phyloP scores from a whole-genome alignment of 768 basidiomycete species.

The Pholiota conissans region DNA sequence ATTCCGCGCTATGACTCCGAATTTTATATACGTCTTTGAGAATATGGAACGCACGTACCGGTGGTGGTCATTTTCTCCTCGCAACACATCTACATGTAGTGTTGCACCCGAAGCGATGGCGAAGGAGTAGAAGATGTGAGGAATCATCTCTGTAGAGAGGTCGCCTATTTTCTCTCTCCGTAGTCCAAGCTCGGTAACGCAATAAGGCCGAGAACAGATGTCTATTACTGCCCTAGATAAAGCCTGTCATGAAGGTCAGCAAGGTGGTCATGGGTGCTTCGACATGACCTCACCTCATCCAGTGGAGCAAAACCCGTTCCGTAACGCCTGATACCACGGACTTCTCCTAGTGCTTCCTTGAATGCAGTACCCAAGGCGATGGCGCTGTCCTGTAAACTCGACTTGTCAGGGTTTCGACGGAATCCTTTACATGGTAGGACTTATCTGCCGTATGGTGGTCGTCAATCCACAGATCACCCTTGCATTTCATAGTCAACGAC shows the following conservation, averaged over 20 bases:
- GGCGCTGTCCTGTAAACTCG: slow-evolving; percentile 78
- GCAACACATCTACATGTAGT: slow-evolving; percentile 89
- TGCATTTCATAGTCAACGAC: slow-evolving; percentile 87
- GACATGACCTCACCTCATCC: slow-evolving; percentile 71
- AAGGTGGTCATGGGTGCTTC: slow-evolving; percentile 2
- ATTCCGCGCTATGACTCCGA: slow-evolving; percentile 72
- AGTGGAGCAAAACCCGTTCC: slow-evolving; percentile 96
- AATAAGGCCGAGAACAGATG: slow-evolving; percentile 96
- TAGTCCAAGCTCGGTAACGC: slow-evolving; percentile 86
- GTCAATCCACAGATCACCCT: slow-evolving; percentile 96
- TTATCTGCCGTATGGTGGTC: slow-evolving; percentile 99
- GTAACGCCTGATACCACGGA: slow-evolving; percentile 91
- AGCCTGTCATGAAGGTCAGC: slow-evolving; percentile 52
- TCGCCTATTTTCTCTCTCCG: slow-evolving; percentile 93
- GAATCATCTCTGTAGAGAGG: slow-evolving; percentile 96
- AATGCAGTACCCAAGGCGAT: slow-evolving; percentile 89
- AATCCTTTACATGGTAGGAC: slow-evolving; percentile 27
- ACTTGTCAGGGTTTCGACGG: slow-evolving; percentile 15
- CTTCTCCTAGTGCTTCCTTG: slow-evolving; percentile 92
- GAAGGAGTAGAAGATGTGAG: slow-evolving; percentile 96
- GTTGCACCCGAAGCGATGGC: slow-evolving; percentile 96
- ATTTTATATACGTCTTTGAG: neutral
- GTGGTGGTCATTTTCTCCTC: slow-evolving; percentile 98
- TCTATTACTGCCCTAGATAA: slow-evolving; percentile 96
- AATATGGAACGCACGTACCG: slow-evolving; percentile 50